These are phyloP conservation scores for Fraxinus pennsylvanica DNA, from an alignment of 257 asterid genomes.

Conservation along the genomic window DNA sequence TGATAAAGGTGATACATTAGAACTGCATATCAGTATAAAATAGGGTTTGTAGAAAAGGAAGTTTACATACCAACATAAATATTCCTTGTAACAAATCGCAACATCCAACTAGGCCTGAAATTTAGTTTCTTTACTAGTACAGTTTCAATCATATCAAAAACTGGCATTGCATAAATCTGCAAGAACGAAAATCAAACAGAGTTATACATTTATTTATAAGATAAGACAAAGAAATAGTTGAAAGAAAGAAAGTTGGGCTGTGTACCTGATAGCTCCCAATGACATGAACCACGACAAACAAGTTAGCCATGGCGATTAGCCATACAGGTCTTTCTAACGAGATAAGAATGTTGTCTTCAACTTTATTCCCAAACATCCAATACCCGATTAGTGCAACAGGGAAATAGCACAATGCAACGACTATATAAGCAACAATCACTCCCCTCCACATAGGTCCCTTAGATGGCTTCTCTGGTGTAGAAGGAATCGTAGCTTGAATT, in stretches of 20 bases:
- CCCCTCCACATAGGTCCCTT: constrained; percentile 49
- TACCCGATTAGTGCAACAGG: constrained; percentile 44
- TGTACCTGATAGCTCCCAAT: constrained; percentile 44
- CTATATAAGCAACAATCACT: constrained; percentile 36
- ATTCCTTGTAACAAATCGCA: constrained; percentile 42
- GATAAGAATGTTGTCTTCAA: constrained; percentile 28
- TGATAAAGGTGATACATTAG: not conserved
- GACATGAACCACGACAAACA: constrained; percentile 44
- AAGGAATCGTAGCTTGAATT: constrained; percentile 48
- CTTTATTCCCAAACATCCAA: constrained; percentile 26
- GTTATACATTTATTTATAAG: not conserved
- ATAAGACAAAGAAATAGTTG: not conserved
- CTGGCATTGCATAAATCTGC: constrained; percentile 55
- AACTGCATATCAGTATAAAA: not conserved
- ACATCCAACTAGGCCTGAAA: constrained; percentile 34
- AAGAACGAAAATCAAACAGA: not conserved
- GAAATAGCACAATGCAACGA: constrained; percentile 42
- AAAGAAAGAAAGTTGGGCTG: constrained; percentile 1
- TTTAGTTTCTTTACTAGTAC: constrained; percentile 43
- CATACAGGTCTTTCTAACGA: constrained; percentile 29
- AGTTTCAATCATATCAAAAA: constrained; percentile 53
- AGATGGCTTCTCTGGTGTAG: constrained; percentile 35
- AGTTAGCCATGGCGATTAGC: constrained; percentile 47
- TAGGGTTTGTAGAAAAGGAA: not conserved
- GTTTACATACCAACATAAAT: constrained; percentile 43